Percentiles rank a stretch among this genome's conserved stretches.
Conservation (phyloP, 768 basidiomycete species). For the Lactarius akahatsu region DNA sequence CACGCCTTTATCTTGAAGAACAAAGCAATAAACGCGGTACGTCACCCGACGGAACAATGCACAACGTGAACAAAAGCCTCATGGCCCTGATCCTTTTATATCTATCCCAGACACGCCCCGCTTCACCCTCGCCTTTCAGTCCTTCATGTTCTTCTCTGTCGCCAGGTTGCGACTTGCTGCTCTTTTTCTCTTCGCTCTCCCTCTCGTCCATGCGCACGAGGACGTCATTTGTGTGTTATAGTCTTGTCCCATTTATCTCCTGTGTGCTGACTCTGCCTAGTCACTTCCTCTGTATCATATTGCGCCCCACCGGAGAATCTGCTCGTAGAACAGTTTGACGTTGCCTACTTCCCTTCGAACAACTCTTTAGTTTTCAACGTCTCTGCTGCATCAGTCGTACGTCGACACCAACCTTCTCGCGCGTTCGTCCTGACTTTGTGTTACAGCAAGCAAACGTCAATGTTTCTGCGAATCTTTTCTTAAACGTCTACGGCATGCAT, state of each 20-base stretch:
- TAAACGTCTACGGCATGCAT: slow-evolving; percentile 86
- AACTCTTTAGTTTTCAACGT: slow-evolving; percentile 81
- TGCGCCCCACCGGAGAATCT: slow-evolving; percentile 78
- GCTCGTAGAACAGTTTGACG: slow-evolving; percentile 75
- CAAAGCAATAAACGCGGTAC: slow-evolving; percentile 23
- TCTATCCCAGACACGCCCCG: slow-evolving; percentile 9
- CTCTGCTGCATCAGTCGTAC: slow-evolving; percentile 80
- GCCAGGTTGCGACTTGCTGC: slow-evolving; percentile 69
- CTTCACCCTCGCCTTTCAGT: slow-evolving; percentile 26
- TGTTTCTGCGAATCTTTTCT: slow-evolving; percentile 76
- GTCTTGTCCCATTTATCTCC: slow-evolving; percentile 10
- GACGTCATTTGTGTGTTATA: slow-evolving; percentile 58
- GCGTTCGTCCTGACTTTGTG: slow-evolving; percentile 25
- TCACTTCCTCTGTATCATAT: slow-evolving; percentile 87
- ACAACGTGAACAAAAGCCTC: slow-evolving; percentile 25
- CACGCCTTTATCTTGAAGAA: slow-evolving; percentile 13
- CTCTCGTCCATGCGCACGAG: slow-evolving; percentile 48
- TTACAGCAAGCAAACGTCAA: slow-evolving; percentile 68
- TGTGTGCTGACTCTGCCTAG: slow-evolving; percentile 39
- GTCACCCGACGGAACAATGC: slow-evolving; percentile 28
- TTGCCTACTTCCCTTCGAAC: slow-evolving; percentile 68
- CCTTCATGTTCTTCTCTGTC: slow-evolving; percentile 63
- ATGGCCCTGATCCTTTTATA: slow-evolving; percentile 25
- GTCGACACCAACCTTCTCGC: slow-evolving; percentile 36
- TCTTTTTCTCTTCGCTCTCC: slow-evolving; percentile 41